Conservation (phyloP, 1,284 basidiomycete genomes). For the Marasmius fiardii region DNA sequence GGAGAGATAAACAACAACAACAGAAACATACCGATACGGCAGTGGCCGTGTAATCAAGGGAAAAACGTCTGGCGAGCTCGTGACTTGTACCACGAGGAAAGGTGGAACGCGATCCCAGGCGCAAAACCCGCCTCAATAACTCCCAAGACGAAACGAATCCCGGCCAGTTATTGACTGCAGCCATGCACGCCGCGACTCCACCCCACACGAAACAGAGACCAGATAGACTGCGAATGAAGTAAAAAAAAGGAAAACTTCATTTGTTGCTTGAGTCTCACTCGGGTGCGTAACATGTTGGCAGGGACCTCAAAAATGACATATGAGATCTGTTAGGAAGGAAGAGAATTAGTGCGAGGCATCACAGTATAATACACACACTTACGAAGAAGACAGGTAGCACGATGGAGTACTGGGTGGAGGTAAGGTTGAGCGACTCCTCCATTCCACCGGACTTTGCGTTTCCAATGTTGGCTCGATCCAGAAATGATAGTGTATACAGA, state of each 20-base stretch:
- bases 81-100: slow-evolving; percentile 38
- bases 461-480: slow-evolving; percentile 28
- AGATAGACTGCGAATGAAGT: slow-evolving; percentile 12
- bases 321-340: slow-evolving; percentile 4
- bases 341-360: neutral
- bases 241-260: slow-evolving; percentile 6
- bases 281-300: slow-evolving; percentile 18
- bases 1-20: no score
- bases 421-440: slow-evolving; percentile 25
- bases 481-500: slow-evolving; percentile 13
- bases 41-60: slow-evolving; percentile 28
- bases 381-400: slow-evolving; percentile 26
- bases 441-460: slow-evolving; percentile 36
- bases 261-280: slow-evolving; percentile 16
- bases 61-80: slow-evolving; percentile 39
- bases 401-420: slow-evolving; percentile 20
- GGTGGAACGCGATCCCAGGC: slow-evolving; percentile 37
- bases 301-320: slow-evolving; percentile 21
- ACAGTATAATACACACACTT: neutral
- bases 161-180: slow-evolving; percentile 17
- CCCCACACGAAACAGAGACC: slow-evolving; percentile 18
- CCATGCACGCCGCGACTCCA: slow-evolving; percentile 19
- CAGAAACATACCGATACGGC: slow-evolving; percentile 49
- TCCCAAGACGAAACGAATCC: slow-evolving; percentile 15
- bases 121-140: slow-evolving; percentile 35